Evolutionary conservation across 192 early-diverging fungal species (phyloP), one percentile per base, ranked within the genome.

Genomic region (Rhizophagus sp.): DNA sequence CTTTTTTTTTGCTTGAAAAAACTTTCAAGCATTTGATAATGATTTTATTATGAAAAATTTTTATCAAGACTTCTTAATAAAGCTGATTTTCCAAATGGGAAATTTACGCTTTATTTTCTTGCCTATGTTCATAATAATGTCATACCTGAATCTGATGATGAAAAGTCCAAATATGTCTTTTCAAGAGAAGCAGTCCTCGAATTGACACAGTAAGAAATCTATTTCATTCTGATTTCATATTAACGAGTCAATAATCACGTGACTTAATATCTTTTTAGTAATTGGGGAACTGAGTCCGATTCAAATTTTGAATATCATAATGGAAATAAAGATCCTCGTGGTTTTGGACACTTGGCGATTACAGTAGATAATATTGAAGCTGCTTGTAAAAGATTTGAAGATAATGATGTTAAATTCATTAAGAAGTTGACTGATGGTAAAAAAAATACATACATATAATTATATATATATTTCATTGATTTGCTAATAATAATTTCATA

Each of bases 301-400:
- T 67, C 83, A 19, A 75, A 80, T 27, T 91, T 93, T 79, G 81
- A 84, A 22, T 94, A 95, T 82, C 84, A 87, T 81, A 93, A 84
- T 71, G 93, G 94, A 24, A 95, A 96, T 76, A 87, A 83, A 75
- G 92, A 94, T 3, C 87, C 88, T 12, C 88, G 90, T 61, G 95
- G 95, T 19, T 96, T 93, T 65, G 95, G 95, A 10, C 95, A 96
- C 76, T 95, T 93, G 75, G 92, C 92, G n/a, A 86, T 94, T 65
- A 82, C 89, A 34, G 95, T 96, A 11, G 94, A 95, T 79, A 81
- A 95, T 81, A 86, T 96, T 73, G 85, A 94, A 62, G 92, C 90
- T 8, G 93, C 93, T 1, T 95, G 93, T 85, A 88, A 85, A 30
- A 91, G 95, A 44, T 90, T 96, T 67, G 91, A 94, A 73, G 69